phyloP scores from a whole-genome alignment of 2,329 filamentous ascomycete genomes.

The Aspergillus carbonarius region DNA sequence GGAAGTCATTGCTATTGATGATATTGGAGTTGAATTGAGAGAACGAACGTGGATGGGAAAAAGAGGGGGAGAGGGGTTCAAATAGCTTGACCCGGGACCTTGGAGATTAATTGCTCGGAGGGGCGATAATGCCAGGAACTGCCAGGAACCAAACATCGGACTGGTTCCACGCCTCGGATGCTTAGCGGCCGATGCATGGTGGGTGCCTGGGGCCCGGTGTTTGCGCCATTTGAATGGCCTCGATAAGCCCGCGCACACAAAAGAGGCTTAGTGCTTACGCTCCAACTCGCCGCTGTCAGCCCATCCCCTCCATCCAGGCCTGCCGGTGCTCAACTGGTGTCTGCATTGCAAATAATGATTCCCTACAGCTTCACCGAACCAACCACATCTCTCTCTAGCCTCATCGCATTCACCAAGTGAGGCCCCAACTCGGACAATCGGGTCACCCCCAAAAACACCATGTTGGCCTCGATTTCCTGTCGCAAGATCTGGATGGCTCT shows the following conservation, averaged over 20 bases:
- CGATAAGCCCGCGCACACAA: neutral
- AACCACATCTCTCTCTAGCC: conserved; percentile 33
- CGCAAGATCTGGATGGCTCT: conserved; percentile 36
- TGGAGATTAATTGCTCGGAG: neutral
- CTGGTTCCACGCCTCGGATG: no score
- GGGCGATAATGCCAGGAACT: neutral
- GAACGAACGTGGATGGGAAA: neutral
- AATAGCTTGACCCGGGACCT: neutral
- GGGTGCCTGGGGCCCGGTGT: neutral
- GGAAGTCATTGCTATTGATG: neutral
- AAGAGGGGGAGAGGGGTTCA: neutral
- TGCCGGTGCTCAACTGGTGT: no score
- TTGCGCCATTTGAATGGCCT: neutral
- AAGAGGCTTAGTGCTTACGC: neutral
- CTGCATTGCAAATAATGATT: neutral
- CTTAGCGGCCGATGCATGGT: no score
- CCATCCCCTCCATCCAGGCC: neutral
- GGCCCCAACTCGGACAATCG: conserved; percentile 27
- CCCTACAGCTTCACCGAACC: conserved; percentile 31
- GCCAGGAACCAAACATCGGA: neutral
- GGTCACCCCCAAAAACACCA: conserved; percentile 34
- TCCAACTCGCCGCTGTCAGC: neutral
- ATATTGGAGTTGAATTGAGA: neutral
- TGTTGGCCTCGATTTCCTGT: conserved; percentile 36
- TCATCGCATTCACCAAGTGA: conserved; percentile 33